Percentiles rank a stretch among this genome's conserved stretches.
Evolutionary conservation across 495 filamentous ascomycete species (phyloP).

Genomic region (Penicillium mononematosum): DNA sequence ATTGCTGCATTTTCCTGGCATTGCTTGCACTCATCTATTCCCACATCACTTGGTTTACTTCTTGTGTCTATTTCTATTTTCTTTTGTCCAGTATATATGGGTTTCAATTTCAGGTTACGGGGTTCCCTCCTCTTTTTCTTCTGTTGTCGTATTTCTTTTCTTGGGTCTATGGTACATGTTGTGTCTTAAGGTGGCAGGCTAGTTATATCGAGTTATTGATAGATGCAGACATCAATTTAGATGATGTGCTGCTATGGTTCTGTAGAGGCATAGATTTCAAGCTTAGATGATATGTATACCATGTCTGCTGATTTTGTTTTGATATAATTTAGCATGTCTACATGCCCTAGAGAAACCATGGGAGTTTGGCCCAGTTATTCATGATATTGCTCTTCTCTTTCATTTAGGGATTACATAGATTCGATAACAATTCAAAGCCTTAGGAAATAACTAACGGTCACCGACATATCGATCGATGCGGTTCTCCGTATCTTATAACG

Average conservation of each 20-base stretch:
- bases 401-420: background rate
- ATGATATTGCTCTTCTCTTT: background rate
- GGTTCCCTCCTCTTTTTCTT: conserved; percentile 14
- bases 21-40: conserved; percentile 3
- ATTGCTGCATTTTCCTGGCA: conserved; percentile 9
- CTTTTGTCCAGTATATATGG: conserved; percentile 36
- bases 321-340: background rate
- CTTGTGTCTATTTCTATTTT: conserved; percentile 15
- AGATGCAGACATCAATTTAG: background rate
- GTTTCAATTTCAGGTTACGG: conserved; percentile 24
- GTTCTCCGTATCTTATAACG: background rate
- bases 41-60: conserved; percentile 7
- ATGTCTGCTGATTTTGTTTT: background rate
- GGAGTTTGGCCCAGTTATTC: too few species aligned
- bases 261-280: background rate
- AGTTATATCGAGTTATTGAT: background rate
- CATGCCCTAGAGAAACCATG: background rate
- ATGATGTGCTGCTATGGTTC: background rate
- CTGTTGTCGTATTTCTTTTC: conserved; percentile 7
- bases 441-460: background rate
- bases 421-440: background rate
- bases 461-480: background rate
- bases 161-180: conserved; percentile 12
- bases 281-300: background rate
- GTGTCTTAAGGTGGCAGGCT: background rate